phyloP scores from a whole-genome alignment of 2,329 filamentous ascomycete species.

The Colletotrichum camelliae region DNA sequence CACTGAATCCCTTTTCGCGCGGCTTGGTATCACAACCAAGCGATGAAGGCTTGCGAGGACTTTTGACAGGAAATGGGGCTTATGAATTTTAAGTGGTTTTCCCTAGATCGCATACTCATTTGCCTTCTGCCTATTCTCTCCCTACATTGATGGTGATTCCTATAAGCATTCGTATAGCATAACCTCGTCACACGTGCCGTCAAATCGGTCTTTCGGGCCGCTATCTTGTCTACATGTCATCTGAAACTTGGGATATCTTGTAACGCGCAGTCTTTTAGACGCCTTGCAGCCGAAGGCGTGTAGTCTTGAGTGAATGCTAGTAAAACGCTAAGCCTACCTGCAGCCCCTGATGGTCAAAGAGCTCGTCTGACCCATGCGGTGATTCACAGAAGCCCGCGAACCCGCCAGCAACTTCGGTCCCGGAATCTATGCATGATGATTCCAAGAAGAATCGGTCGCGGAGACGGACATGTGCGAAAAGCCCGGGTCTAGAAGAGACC shows the following conservation, averaged over 20 bases:
- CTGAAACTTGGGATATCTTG: neutral
- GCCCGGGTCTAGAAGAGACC: neutral
- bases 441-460: neutral
- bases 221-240: neutral
- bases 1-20: neutral
- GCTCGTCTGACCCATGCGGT: neutral
- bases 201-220: neutral
- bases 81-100: slow-evolving; percentile 9
- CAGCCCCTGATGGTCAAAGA: slow-evolving; percentile 14
- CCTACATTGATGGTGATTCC: neutral
- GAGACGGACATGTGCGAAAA: neutral
- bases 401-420: neutral
- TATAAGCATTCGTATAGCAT: neutral
- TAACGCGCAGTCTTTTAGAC: neutral
- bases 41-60: slow-evolving; percentile 13
- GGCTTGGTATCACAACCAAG: slow-evolving; percentile 14
- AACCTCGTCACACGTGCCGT: neutral
- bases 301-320: neutral
- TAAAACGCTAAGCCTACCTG: neutral
- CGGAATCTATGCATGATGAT: neutral
- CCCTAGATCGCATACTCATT: slow-evolving; percentile 12
- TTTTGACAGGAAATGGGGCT: slow-evolving; percentile 8
- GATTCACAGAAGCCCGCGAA: neutral
- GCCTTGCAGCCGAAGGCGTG: neutral
- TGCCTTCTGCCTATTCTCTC: neutral